These are phyloP conservation scores for Solanum hybrid DNA, from an alignment of 305 asterid species.

Conservation along the genomic window DNA sequence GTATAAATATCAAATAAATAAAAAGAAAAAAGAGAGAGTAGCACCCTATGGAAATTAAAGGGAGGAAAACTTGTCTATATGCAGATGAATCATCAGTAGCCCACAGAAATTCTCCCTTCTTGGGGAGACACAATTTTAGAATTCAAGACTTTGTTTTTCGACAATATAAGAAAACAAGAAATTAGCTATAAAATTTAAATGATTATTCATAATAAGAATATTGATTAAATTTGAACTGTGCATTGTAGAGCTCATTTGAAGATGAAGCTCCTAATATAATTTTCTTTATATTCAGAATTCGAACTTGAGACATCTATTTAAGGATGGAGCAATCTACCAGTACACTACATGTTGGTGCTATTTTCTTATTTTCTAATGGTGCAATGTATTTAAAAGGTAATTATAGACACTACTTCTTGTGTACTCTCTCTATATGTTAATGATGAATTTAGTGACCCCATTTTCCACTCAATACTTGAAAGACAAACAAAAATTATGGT, in stretches of 20 bases:
- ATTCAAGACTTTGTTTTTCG: not conserved
- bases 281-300: fast-evolving
- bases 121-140: not conserved
- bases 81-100: not conserved
- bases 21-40: not conserved
- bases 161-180: not conserved
- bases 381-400: not conserved
- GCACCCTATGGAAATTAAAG: not conserved
- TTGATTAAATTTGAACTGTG: too few species aligned
- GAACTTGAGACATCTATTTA: too few species aligned
- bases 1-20: too few species aligned
- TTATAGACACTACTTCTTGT: not conserved
- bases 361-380: not conserved
- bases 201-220: too few species aligned
- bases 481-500: not conserved
- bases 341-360: not conserved
- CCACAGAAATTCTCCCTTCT: not conserved
- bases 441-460: not conserved
- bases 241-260: fast-evolving
- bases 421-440: not conserved
- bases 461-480: not conserved
- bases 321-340: too few species aligned
- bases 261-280: not conserved
- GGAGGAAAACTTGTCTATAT: not conserved
- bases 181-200: not conserved